Evolutionary conservation across 2,329 filamentous ascomycete genomes (phyloP), one percentile per base, ranked within the genome.

Genomic region (Colletotrichum sp.): DNA sequence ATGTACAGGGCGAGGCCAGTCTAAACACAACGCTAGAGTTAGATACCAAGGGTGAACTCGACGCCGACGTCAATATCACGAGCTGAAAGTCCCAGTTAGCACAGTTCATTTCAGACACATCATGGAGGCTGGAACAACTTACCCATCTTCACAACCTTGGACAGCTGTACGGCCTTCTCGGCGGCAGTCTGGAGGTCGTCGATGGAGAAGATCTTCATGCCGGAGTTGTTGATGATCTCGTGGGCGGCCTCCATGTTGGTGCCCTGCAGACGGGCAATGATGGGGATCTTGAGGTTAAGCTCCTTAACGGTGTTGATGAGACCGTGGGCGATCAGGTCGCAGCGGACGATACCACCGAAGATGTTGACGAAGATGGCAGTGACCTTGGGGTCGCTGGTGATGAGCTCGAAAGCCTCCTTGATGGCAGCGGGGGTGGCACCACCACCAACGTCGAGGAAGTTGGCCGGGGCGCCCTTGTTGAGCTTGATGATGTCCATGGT

Each of bases 401-500:
- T 99, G 83, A 99, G 95, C 87, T 98, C 96, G 85, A 99, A 99
- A 80, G 97, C 97, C 88, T 97, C 94, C 90, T 96, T 95, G 89
- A 99, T 99, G 82, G 97, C 97, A 80, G 96, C 94, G 39, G 97
- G 96, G 77, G 97, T 99, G 80, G 97, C 97, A 90, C 97, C 97
- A 86, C 97, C 97, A 84, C 97, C 97, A 81, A 99, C 97, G 85
- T 99, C 97, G 81, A 99, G 91, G 93, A 99, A 99, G 93, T 99
- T 99, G 82, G 97, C 97, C 78, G 97, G 97, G 84, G 92, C 90
- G 79, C 97, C 97, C 81, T 97, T 97, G 89, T 99, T 99, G 79
- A 99, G 92, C 93, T 99, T 99, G 92, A 99, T 99, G 87, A 99
- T 99, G 88, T 99, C 97, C 97, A 99, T 99, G 85, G 97, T 99